Evolutionary conservation across 257 asterid species (phyloP), one percentile per base, ranked within the genome.

Genomic region (Solanum stenotomum): DNA sequence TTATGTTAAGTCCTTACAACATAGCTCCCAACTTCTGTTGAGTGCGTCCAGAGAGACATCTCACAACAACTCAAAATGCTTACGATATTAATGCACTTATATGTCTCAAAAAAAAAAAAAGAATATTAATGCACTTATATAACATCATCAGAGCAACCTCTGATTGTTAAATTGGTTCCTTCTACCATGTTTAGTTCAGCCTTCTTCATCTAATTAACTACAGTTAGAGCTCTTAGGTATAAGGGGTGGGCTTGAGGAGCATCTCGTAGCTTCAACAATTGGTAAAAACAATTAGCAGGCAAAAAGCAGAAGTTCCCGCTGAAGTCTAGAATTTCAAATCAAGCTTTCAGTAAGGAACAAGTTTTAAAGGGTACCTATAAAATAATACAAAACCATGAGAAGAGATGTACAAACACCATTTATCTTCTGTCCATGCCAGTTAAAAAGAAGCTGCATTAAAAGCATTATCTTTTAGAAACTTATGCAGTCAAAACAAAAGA

Each of bases 381-480:
- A 92, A 87, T 95, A 97, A 89, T 96, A 94, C 77, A 94, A 56
- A 83, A 96, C 89, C 89, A 96, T 93, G 76, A 96, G 93, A 84
- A 96, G 93, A 82, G 96, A 93, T 88, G 98, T 92, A 76, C 87
- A 89, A 90, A 85, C 90, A 72, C 87, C 93, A 83, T 89, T 86
- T 34, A 84, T 88, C 85, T 88, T 89, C 40, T 88, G 93, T 86
- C 93, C 92, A 86, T 89, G 91, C 99, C 98, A 94, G 89, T 89
- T 89, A 87, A 95, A 94, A 86, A 96, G 92, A 92, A 96, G 90
- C 98, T 97, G 99, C 93, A 89, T 84, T 52, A 88, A 86, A 86
- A 86, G 59, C 13, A 79, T 34, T 42, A 65, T 59, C 87, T 40
- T 84, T 87, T n/a, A 82, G 86, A 52, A 49, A 85, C 46, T 34